Evolutionary conservation across 371 early-diverging fungal genomes (phyloP).

Genomic region (Actinomucor elegans): DNA sequence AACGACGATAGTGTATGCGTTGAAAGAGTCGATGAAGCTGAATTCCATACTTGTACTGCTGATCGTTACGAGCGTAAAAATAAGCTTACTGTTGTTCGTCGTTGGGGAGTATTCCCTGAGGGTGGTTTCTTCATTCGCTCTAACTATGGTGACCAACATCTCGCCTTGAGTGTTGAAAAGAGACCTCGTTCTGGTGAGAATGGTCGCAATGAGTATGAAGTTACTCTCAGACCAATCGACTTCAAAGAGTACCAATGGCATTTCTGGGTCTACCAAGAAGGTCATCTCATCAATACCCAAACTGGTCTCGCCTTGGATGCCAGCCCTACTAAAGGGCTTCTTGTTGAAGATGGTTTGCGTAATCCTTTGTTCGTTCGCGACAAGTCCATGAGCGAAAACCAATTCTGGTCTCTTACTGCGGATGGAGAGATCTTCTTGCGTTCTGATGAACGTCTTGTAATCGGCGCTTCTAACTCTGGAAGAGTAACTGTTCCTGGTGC

Average conservation of each 20-base stretch:
- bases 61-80: conserved; percentile 29
- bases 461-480: conserved; percentile 30
- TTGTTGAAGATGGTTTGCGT: conserved; percentile 37
- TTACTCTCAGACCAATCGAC: conserved; percentile 31
- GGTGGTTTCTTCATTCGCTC: conserved; percentile 41
- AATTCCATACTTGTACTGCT: conserved; percentile 11
- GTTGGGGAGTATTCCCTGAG: conserved; percentile 49
- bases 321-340: conserved; percentile 25
- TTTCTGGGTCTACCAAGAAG: conserved; percentile 52
- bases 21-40: conserved; percentile 18
- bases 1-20: conserved; percentile 14
- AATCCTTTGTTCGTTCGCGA: conserved; percentile 32
- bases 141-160: conserved; percentile 27
- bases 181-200: conserved; percentile 12
- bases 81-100: conserved; percentile 34
- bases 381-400: conserved; percentile 21
- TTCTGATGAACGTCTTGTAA: conserved; percentile 32
- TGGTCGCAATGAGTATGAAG: conserved; percentile 25
- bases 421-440: conserved; percentile 41
- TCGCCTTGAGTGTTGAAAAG: conserved; percentile 40
- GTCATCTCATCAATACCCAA: conserved; percentile 54
- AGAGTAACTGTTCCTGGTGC: conserved; percentile 36
- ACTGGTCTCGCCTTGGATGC: conserved; percentile 54
- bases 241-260: conserved; percentile 45
- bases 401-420: conserved; percentile 41